These are phyloP conservation scores for Arachis hypogaea DNA, from an alignment of 306 rosid genomes.

Conservation along the genomic window DNA sequence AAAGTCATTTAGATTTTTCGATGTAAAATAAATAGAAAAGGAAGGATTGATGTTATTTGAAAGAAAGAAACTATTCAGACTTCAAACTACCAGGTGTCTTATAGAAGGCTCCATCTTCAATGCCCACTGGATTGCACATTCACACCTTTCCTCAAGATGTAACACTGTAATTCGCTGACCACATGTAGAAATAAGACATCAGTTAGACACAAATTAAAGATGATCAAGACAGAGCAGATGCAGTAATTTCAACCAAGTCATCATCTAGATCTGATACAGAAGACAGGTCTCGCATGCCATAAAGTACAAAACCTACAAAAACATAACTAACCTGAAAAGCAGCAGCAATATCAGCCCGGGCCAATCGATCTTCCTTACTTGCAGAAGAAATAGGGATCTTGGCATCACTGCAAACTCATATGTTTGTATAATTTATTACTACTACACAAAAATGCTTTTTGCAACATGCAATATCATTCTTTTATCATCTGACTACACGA, in stretches of 20 bases:
- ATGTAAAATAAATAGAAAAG: constrained; percentile 27
- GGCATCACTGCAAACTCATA: constrained; percentile 65
- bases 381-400: constrained; percentile 75
- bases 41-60: constrained; percentile 26
- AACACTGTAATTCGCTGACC: constrained; percentile 83
- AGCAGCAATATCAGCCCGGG: constrained; percentile 95
- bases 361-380: constrained; percentile 62
- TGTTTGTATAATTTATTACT: constrained; percentile 28
- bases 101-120: constrained; percentile 89
- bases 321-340: constrained; percentile 90
- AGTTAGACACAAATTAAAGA: background rate
- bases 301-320: constrained; percentile 27
- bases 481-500: constrained; percentile 5
- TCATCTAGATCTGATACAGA: constrained; percentile 18
- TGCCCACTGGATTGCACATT: constrained; percentile 94
- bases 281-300: background rate
- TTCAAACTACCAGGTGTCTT: constrained; percentile 65
- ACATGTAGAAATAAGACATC: background rate
- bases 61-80: constrained; percentile 20
- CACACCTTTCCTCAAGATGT: constrained; percentile 94
- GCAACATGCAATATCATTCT: constrained; percentile 13
- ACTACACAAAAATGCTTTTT: constrained; percentile 1
- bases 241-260: constrained; percentile 10
- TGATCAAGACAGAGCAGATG: background rate
- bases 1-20: constrained; percentile 22